Base-by-base conservation (phyloP, 345 rosid genomes). In the Salix udensis region DNA sequence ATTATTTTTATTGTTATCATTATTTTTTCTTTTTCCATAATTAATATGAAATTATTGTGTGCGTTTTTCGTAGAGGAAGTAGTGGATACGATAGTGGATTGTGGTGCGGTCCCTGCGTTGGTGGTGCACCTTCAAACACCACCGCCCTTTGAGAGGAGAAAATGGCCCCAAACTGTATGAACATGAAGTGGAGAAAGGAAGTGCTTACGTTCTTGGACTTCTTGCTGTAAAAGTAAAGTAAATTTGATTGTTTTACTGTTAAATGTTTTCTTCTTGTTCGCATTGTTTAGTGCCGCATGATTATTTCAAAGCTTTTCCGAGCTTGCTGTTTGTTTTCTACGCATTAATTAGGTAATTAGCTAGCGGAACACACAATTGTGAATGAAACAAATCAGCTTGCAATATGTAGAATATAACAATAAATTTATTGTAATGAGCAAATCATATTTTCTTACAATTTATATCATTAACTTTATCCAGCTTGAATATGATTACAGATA, bases 91-190 rank as follows among this genome's bases (percentile, higher is more conserved):
- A 86, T 92, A 13, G 91, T 91, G 75, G 89, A 84, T 10, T 86
- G 84, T 53, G 95, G 90, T 15, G 94, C 89, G 7, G 86, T 92
- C 30, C 90, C 90, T 82, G 85, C 84, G 18, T 79, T 92, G 80
- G 85, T 89, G 61, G 82, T 26, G 73, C 88, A 87, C 77, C 85
- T 92, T 73, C 86, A 75, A 71, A 72, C 83, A 0, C 84, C 88
- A 1, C 79, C 74, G 37, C 36, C 72, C 13, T 70, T 70, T 2
- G 37, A 58, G 37, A 36, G 76, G 23, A 11, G 78, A 72, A 15
- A 60, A 50, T 61, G 62, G 37, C 36, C 46, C 72, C 2, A 80
- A 67, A 28, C 77, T 76, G 0, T 80, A 78, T 6, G 87, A 87
- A 67, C 85, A 85, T 53, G 92, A 87, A 58, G 88, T 91, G 37